Evolutionary conservation across 2,329 filamentous ascomycete genomes (phyloP).

Genomic region (Stachybotrys chlorohalonatus): DNA sequence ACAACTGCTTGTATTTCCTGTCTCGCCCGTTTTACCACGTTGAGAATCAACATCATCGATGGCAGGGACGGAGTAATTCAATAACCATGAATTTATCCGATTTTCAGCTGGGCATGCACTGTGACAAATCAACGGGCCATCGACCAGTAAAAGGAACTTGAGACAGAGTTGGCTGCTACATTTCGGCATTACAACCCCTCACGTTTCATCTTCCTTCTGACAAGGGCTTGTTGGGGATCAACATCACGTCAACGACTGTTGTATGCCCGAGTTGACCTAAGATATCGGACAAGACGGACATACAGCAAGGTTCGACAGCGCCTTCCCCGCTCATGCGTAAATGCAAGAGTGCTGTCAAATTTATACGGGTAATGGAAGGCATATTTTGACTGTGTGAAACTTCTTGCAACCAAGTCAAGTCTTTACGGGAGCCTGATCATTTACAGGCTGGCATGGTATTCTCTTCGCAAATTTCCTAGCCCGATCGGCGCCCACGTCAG

Average conservation of each 20-base stretch:
- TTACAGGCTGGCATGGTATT: slow-evolving; percentile 8
- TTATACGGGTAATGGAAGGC: neutral
- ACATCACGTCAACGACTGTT: neutral
- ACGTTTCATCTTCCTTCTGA: neutral
- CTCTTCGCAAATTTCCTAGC: slow-evolving; percentile 5
- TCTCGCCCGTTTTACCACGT: neutral
- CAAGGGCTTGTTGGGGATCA: neutral
- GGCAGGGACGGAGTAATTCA: neutral
- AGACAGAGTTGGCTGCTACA: neutral
- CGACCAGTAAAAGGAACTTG: neutral
- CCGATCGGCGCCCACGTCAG: slow-evolving; percentile 6
- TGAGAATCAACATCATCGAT: neutral
- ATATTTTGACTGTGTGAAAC: neutral
- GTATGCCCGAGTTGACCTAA: neutral
- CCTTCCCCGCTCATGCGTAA: neutral
- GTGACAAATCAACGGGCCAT: neutral
- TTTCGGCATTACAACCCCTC: neutral
- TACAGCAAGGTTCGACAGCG: neutral
- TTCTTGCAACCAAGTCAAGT: neutral
- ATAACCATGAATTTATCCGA: neutral
- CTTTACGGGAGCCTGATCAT: slow-evolving; percentile 1
- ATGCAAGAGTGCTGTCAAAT: neutral
- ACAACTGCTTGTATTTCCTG: neutral
- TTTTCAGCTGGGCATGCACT: neutral
- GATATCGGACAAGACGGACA: neutral